phyloP scores from a whole-genome alignment of 257 asterid species.

The Petrea volubilis region DNA sequence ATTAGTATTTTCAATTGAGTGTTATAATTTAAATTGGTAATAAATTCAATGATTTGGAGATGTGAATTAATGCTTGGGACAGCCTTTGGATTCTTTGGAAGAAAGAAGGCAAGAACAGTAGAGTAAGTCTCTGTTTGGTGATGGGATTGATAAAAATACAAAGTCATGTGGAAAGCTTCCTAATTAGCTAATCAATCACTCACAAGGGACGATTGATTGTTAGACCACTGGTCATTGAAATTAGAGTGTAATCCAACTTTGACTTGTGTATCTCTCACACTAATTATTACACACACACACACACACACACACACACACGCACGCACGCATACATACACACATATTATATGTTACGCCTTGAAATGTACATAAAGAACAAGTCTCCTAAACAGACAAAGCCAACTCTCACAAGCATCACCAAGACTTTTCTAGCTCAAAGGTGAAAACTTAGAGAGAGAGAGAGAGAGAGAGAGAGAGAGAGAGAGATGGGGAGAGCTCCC shows the following conservation, averaged over 20 bases:
- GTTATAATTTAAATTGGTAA: neutral
- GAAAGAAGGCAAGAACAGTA: constrained; percentile 9
- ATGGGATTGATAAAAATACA: neutral
- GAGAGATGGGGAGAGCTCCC: constrained; percentile 85
- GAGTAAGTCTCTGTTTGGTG: neutral
- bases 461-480: constrained; percentile 17
- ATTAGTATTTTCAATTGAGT: too few species aligned
- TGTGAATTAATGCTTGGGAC: constrained; percentile 26
- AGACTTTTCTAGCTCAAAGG: constrained; percentile 16
- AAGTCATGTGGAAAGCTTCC: constrained; percentile 14
- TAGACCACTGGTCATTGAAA: constrained; percentile 32
- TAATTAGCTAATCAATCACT: constrained; percentile 28
- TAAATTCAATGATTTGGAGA: constrained; percentile 25
- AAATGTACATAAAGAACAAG: constrained; percentile 30
- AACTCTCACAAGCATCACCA: constrained; percentile 11
- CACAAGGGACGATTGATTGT: constrained; percentile 18
- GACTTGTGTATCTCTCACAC: constrained; percentile 47
- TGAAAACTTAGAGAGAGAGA: constrained; percentile 2
- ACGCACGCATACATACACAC: neutral
- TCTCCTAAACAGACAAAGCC: constrained; percentile 31
- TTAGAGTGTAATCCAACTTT: constrained; percentile 37
- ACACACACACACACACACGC: neutral
- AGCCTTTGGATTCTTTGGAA: constrained; percentile 41
- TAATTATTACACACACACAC: neutral
- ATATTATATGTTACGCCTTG: neutral